Base-by-base conservation (phyloP, 371 early-diverging fungal species). In the Catenaria anguillulae region DNA sequence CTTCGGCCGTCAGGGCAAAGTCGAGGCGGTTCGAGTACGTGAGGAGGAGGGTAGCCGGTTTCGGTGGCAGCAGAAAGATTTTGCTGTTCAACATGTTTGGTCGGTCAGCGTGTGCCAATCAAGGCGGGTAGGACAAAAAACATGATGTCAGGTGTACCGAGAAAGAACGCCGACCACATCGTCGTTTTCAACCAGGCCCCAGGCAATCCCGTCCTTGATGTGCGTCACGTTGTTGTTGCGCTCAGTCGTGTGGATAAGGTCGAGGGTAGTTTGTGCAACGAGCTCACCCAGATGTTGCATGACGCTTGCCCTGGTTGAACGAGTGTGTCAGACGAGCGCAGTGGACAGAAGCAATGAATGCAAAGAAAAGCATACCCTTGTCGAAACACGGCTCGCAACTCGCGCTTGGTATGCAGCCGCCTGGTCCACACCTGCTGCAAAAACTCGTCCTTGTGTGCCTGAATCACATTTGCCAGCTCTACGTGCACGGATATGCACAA, bases 381-480 rank as follows among this genome's bases (percentile, higher is more conserved):
- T 58, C 72, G 73, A 59, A 78, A 77, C 60, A 77, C 62, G 15
- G 55, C 17, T 31, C 75, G 63, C 52, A 75, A 63, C 24, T 77
- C 76, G 33, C 64, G 65, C 55, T 69, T 64, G 15, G 73, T 55
- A 21, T 68, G 61, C 40, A 73, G 33, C 31, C 77, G 62, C 3
- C 79, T 59, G 43, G 71, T 72, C 75, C 75, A 77, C 12, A 77
- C 71, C 48, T 71, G 74, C 60, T 75, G 77, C 8, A 70, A 35
- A 52, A 78, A 77, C 37, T 75, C 76, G 33, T 78, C 79, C 42
- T 67, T 64, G 62, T 78, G 79, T 29, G 65, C 67, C 61, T 75
- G 73, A n/a, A 78, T 63, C 19, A 69, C 52, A 21, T 62, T 62
- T 0, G 70, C 58, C 36, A 75, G 64, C 63, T 78, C 78, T 78